Evolutionary conservation across 2,329 filamentous ascomycete species (phyloP), one percentile per base, ranked within the genome.

Genomic region (Lasiodiplodia sp.): DNA sequence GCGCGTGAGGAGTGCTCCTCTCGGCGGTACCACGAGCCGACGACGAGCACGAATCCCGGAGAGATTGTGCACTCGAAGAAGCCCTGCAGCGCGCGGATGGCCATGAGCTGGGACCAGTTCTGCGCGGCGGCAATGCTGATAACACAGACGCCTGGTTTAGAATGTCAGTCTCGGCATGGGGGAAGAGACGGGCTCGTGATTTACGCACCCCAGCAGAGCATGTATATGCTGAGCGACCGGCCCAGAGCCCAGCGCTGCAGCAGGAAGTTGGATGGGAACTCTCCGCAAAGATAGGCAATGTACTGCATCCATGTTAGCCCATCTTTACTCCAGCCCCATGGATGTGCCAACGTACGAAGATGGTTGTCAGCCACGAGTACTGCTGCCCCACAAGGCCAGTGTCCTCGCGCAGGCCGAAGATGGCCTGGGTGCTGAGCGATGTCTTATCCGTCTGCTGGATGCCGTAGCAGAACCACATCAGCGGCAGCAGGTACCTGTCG

Each of bases 361-460:
- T 85, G 1, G 86, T 88, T 0, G 87, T 86, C 0, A 90, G 83
- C 87, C 87, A 90, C 1, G 87, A 89, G 75, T 84, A 81, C 67
- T 87, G 79, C 38, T 81, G 75, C 21, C 81, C 84, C n/a, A 80
- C 76, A 8, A 87, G 79, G 38, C 84, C 72, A 0, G 84, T 83
- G 69, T 86, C 83, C 40, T 82, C 77, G 25, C 80, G 77, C 40
- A 87, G 75, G 3, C 84, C 85, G 70, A 85, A 86, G 71, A 86
- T 83, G 68, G 82, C 83, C 11, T 83, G 82, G 66, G 84, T 84
- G 25, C 78, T 80, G 0, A 78, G 67, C 3, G 68, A 71, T 25
- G 69, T 73, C 73, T 87, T 87, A 75, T 87, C 85, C 11, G 87
- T 82, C 70, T 87, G 84, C 71, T 88, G 86, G 71, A 88, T 85